phyloP scores from a whole-genome alignment of 2,329 filamentous ascomycete genomes.

The Phialocephala subalpina region DNA sequence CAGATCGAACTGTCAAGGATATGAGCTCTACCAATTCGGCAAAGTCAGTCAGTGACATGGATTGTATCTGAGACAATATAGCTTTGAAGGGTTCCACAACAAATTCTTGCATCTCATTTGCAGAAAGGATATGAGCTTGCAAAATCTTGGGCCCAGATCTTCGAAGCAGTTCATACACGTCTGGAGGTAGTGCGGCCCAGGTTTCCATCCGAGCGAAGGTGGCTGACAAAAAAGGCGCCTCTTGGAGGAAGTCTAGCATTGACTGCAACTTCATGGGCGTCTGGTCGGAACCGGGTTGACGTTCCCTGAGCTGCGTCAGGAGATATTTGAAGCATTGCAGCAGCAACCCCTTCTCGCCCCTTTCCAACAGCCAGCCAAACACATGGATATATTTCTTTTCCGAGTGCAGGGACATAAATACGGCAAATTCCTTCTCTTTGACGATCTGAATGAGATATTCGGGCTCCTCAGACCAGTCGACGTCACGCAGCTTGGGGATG shows the following conservation, averaged over 20 bases:
- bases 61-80: slow-evolving; percentile 17
- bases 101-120: slow-evolving; percentile 15
- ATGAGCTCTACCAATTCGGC: slow-evolving; percentile 16
- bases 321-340: slow-evolving; percentile 20
- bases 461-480: slow-evolving; percentile 12
- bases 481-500: slow-evolving; percentile 15
- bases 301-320: slow-evolving; percentile 5
- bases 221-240: slow-evolving; percentile 14
- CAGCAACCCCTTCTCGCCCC: slow-evolving; percentile 10
- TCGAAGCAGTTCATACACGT: slow-evolving; percentile 7
- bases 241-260: slow-evolving; percentile 11
- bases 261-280: background rate
- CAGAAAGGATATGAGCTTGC: slow-evolving; percentile 17
- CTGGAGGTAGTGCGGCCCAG: slow-evolving; percentile 10
- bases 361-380: slow-evolving; percentile 18
- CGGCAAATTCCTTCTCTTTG: slow-evolving; percentile 8
- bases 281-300: background rate
- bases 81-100: slow-evolving; percentile 16
- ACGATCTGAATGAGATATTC: slow-evolving; percentile 17
- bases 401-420: background rate
- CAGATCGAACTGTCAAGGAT: slow-evolving; percentile 15
- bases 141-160: slow-evolving; percentile 3
- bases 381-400: background rate
- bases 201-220: slow-evolving; percentile 11
- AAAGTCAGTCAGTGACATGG: slow-evolving; percentile 14